phyloP scores from a whole-genome alignment of 352 stramenopile genomes.

The Thraustochytrium striatum region DNA sequence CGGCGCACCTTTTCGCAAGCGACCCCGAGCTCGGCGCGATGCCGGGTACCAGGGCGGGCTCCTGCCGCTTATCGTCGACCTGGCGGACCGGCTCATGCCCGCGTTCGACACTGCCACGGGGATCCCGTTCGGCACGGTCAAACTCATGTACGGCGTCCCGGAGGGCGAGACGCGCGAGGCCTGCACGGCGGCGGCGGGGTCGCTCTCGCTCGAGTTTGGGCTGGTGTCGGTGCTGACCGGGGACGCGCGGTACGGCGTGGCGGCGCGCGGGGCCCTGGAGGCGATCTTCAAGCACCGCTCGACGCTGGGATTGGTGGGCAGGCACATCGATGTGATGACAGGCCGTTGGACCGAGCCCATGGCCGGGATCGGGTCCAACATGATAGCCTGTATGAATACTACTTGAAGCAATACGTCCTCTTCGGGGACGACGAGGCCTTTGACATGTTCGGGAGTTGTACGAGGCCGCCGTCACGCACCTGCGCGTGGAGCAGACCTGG shows the following conservation, averaged over 20 bases:
- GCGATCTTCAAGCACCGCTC: slow-evolving; percentile 67
- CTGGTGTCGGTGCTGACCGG: slow-evolving; percentile 81
- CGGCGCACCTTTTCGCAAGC: slow-evolving; percentile 67
- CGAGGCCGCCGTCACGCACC: slow-evolving; percentile 60
- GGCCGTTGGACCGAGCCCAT: slow-evolving; percentile 69
- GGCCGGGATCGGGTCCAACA: slow-evolving; percentile 80
- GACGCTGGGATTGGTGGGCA: slow-evolving; percentile 82
- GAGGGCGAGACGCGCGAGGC: slow-evolving; percentile 86
- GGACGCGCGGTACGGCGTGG: slow-evolving; percentile 65
- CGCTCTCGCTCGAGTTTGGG: slow-evolving; percentile 91
- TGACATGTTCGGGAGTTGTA: slow-evolving; percentile 73
- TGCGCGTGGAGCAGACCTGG: slow-evolving; percentile 64
- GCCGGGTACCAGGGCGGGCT: slow-evolving; percentile 84
- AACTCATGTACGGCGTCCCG: slow-evolving; percentile 82
- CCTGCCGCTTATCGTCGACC: slow-evolving; percentile 83
- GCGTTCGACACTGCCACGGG: slow-evolving; percentile 92
- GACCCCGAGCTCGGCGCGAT: slow-evolving; percentile 6
- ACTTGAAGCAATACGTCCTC: slow-evolving; percentile 94
- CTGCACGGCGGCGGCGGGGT: slow-evolving; percentile 88
- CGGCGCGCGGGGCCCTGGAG: slow-evolving; percentile 63
- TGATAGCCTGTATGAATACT: slow-evolving; percentile 97
- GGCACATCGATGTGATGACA: slow-evolving; percentile 83
- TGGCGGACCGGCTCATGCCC: slow-evolving; percentile 86
- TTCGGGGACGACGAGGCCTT: slow-evolving; percentile 84
- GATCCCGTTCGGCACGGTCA: slow-evolving; percentile 93